Base-by-base conservation (phyloP, 2,329 filamentous ascomycete species). In the Fusarium tjaetaba region DNA sequence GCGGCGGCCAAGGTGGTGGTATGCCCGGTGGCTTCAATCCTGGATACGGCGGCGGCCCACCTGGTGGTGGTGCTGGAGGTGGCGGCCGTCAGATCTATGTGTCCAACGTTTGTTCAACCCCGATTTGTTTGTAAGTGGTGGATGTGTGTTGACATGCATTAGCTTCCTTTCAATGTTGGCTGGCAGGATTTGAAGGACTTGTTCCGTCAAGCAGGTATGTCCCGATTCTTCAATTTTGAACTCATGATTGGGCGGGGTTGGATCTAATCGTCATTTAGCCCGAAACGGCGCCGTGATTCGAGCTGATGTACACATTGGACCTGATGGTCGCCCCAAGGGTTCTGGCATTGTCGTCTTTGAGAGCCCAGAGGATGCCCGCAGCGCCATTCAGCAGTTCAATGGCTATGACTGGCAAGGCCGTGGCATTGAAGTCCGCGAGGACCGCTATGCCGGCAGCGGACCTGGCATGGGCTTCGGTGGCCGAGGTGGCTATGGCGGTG, bases 121-220 rank as follows among this genome's bases (percentile, higher is more conserved):
- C 56, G 63, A 32, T 61, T 65, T 53, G 30, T 55, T 51, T 52
- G 51, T 43, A 57, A 26, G 36, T 57, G 32, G 42, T 73, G 68
- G 64, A 73, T n/a, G 52, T 41, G 51, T 74, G 41, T 71, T 77
- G 57, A 66, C 73, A 62, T 38, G 36, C 65, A 74, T 46, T 85
- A 99, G 96, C 93, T 99, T 78, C 96, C 96, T 26, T 99, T 95
- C 86, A 97, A 94, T 75, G 94, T 97, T 78, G 96, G 96, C 82
- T 99, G 96, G 96, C 96, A 99, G 86, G 96, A 99, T 84, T 87
- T 99, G 78, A 99, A 99, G 86, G 96, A 99, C 84, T 89, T 99
- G 76, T 99, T 99, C 89, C 94, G 96, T 81, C 95, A 98, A 89
- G 95, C 96, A 85, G 94, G 95, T 97, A 88, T 89, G 94, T 88